These are phyloP conservation scores for Boletellus deceptivus DNA, from an alignment of 1,284 basidiomycete genomes.

Conservation along the genomic window DNA sequence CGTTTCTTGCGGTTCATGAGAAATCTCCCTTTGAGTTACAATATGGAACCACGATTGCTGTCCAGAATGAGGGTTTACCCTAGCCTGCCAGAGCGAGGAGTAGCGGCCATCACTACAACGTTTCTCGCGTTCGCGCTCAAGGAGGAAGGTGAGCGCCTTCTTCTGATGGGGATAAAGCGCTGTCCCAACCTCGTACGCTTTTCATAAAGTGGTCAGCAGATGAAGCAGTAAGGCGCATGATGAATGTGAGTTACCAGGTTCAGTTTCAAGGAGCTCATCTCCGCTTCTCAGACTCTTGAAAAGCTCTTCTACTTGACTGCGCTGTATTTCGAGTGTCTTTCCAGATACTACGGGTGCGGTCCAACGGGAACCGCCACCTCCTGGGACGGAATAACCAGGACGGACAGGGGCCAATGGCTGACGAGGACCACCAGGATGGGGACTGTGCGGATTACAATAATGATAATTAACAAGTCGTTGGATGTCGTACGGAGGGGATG, in stretches of 20 bases:
- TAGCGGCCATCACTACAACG: conserved; percentile 50
- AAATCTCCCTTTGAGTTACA: conserved; percentile 79
- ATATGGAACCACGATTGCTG: conserved; percentile 73
- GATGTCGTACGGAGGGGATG: conserved; percentile 56
- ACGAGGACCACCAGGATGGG: conserved; percentile 67
- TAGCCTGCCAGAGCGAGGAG: conserved; percentile 76
- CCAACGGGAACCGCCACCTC: conserved; percentile 52
- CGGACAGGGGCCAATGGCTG: conserved; percentile 42
- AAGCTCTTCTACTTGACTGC: conserved; percentile 90
- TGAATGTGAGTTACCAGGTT: conserved; percentile 61
- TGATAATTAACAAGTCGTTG: conserved; percentile 62
- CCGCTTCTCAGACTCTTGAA: conserved; percentile 88
- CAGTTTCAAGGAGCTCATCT: conserved; percentile 83
- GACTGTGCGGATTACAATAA: conserved; percentile 89
- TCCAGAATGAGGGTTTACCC: conserved; percentile 50
- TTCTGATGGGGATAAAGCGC: conserved; percentile 95
- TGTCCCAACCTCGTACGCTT: conserved; percentile 85
- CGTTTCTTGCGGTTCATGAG: conserved; percentile 68
- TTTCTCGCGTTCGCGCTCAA: conserved; percentile 87
- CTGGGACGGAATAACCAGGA: conserved; percentile 40
- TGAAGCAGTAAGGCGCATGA: conserved; percentile 11
- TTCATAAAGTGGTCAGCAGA: conserved; percentile 19
- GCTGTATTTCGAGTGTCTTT: conserved; percentile 88
- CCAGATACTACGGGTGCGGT: conserved; percentile 56
- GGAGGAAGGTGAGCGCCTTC: conserved; percentile 93